Evolutionary conservation across 2,329 filamentous ascomycete genomes (phyloP), one percentile per base, ranked within the genome.

Genomic region (Keithomyces neogunnii): DNA sequence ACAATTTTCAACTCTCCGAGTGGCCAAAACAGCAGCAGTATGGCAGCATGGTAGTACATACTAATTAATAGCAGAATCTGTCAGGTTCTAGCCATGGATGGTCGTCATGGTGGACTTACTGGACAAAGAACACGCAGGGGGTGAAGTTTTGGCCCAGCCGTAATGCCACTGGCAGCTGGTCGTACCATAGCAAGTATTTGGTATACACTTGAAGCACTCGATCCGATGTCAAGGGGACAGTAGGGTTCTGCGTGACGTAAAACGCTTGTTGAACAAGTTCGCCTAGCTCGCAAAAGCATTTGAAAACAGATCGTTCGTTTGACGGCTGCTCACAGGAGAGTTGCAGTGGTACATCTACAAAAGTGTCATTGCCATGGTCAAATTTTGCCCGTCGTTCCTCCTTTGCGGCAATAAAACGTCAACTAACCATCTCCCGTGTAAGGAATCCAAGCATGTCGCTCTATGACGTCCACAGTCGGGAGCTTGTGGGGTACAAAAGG

Each of bases 221-320:
- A 31, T 77, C 74, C 57, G 81, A 82, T 0, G 80, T 85, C 38
- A 88, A 72, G 4, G 78, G 78, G 49, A 77, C 74, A 8, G 78
- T 80, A 0, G 86, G 85, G 3, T 85, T 82, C 61, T 88, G 85
- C 9, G 88, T 76, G 39, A 85, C 76, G 60, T 84, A 85, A 29
- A 86, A 71, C 35, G 82, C 84, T 57, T 85, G 78, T 62, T 88
- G 86, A 2, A 88, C 80, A 1, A 89, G 76, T 65, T 88, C 84
- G 53, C 83, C 87, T 47, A 89, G 74, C 59, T 84, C 80, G 60
- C 82, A 85, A 57, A 88, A 83, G 55, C 82, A 79, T 63, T 79
- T 81, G 61, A 80, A 84, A 6, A 85, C 78, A 1, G 81, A 83
- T n/a, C 84, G 74, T 38, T 87, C 82, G 54, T 86, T 85, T 3